Evolutionary conservation across 805 yeast genomes (phyloP).

Genomic region (Hanseniaspora thailandica): DNA sequence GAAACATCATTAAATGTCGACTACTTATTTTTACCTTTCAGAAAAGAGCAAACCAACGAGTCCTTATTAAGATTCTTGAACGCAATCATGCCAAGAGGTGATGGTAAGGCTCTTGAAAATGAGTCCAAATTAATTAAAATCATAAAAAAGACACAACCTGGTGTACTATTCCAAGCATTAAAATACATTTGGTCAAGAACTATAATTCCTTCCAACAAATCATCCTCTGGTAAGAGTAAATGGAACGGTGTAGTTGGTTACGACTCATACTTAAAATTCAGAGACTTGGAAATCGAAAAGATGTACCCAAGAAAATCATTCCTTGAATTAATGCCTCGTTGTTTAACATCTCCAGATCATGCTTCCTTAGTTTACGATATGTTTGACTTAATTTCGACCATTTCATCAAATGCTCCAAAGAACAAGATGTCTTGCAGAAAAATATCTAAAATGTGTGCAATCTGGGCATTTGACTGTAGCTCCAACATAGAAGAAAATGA

Average conservation of each 20-base stretch:
- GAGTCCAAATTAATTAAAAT: constrained; percentile 33
- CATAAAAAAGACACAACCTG: constrained; percentile 48
- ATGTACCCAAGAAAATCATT: constrained; percentile 65
- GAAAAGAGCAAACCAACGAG: constrained; percentile 55
- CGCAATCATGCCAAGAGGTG: constrained; percentile 48
- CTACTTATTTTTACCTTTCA: constrained; percentile 60
- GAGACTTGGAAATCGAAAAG: constrained; percentile 49
- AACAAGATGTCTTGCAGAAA: constrained; percentile 73
- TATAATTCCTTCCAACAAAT: not conserved
- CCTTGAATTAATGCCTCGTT: constrained; percentile 69
- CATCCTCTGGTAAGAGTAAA: constrained; percentile 25
- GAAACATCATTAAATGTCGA: constrained; percentile 60
- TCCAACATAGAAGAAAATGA: constrained; percentile 20
- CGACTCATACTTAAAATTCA: constrained; percentile 67
- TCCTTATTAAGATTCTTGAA: constrained; percentile 48
- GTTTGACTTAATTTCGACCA: constrained; percentile 62
- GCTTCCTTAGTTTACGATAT: constrained; percentile 84
- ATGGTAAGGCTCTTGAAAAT: constrained; percentile 35
- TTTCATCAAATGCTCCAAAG: constrained; percentile 66
- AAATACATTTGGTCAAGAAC: constrained; percentile 82
- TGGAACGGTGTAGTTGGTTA: constrained; percentile 66
- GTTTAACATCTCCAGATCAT: constrained; percentile 72
- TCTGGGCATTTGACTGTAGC: constrained; percentile 66
- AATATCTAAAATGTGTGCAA: constrained; percentile 66
- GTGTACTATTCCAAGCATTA: constrained; percentile 58